These are phyloP conservation scores for Podaxis carcinomalis DNA, from an alignment of 768 basidiomycete genomes.

Conservation along the genomic window DNA sequence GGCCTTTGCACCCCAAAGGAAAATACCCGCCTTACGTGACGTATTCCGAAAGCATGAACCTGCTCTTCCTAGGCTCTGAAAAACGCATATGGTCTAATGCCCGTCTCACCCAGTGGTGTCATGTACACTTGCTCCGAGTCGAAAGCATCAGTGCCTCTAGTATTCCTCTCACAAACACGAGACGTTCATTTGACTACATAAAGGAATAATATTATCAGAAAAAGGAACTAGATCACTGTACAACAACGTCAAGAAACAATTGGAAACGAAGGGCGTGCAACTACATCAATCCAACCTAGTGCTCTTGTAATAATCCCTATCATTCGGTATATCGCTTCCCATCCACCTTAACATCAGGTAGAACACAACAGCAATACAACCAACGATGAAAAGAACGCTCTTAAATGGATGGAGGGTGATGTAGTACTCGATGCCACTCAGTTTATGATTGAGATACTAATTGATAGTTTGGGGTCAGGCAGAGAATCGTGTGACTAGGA, in stretches of 20 bases:
- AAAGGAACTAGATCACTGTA: not conserved
- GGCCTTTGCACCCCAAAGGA: too few species aligned
- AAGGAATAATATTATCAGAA: not conserved
- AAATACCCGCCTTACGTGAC: too few species aligned
- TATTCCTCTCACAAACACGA: too few species aligned
- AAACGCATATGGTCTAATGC: too few species aligned
- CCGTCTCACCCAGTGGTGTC: too few species aligned
- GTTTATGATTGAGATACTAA: conserved; percentile 39
- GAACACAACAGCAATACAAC: conserved; percentile 25
- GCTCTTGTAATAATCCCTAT: conserved; percentile 7
- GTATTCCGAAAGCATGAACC: too few species aligned
- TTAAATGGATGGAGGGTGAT: conserved; percentile 31
- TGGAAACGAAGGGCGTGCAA: not conserved
- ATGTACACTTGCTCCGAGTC: too few species aligned
- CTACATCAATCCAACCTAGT: conserved; percentile 3
- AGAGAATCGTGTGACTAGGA: not conserved
- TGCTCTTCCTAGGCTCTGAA: too few species aligned
- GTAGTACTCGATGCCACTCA: conserved; percentile 31
- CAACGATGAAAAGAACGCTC: conserved; percentile 26
- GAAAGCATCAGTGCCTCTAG: too few species aligned
- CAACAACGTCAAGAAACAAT: not conserved
- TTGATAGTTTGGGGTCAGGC: not conserved
- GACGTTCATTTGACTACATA: too few species aligned
- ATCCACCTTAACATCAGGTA: conserved; percentile 22
- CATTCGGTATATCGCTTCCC: conserved; percentile 16